These are phyloP conservation scores for Starmera caribaea DNA, from an alignment of 805 yeast species.

Conservation along the genomic window DNA sequence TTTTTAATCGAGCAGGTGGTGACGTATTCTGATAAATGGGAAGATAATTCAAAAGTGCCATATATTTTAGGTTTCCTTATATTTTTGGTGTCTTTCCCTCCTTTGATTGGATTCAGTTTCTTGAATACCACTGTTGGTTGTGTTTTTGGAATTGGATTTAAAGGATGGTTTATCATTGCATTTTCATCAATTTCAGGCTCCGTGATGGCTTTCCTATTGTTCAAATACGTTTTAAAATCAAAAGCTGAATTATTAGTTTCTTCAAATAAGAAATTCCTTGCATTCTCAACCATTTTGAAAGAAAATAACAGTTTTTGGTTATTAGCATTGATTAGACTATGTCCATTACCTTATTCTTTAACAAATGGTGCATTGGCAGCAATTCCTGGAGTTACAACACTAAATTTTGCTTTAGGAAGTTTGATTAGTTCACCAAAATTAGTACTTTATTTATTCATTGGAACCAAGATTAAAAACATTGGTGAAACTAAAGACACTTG, in stretches of 20 bases:
- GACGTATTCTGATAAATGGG: conserved; percentile 17
- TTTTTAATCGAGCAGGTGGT: conserved; percentile 9
- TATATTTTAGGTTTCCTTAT: conserved; percentile 41
- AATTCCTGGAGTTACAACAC: conserved; percentile 60
- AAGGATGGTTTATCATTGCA: conserved; percentile 75
- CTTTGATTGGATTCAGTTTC: conserved; percentile 73
- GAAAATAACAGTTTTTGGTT: conserved; percentile 62
- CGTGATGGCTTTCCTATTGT: conserved; percentile 58
- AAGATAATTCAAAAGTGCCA: conserved; percentile 23
- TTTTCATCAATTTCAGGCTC: conserved; percentile 67
- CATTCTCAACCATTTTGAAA: conserved; percentile 63
- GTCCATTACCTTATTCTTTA: conserved; percentile 90
- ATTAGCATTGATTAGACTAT: conserved; percentile 63
- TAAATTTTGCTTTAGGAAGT: conserved; percentile 62
- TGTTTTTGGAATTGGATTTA: conserved; percentile 63
- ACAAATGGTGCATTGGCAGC: conserved; percentile 91
- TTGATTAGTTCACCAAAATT: conserved; percentile 74
- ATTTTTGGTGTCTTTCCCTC: conserved; percentile 78
- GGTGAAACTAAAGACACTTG: conserved; percentile 46
- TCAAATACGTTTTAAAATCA: conserved; percentile 45
- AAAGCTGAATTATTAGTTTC: conserved; percentile 54
- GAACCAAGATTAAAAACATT: conserved; percentile 59
- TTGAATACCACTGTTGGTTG: conserved; percentile 64
- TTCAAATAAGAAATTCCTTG: conserved; percentile 55
- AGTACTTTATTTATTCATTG: conserved; percentile 67